These are phyloP conservation scores for Chlamydomonas schloesseri DNA, from an alignment of 139 green algal genomes.

Conservation along the genomic window DNA sequence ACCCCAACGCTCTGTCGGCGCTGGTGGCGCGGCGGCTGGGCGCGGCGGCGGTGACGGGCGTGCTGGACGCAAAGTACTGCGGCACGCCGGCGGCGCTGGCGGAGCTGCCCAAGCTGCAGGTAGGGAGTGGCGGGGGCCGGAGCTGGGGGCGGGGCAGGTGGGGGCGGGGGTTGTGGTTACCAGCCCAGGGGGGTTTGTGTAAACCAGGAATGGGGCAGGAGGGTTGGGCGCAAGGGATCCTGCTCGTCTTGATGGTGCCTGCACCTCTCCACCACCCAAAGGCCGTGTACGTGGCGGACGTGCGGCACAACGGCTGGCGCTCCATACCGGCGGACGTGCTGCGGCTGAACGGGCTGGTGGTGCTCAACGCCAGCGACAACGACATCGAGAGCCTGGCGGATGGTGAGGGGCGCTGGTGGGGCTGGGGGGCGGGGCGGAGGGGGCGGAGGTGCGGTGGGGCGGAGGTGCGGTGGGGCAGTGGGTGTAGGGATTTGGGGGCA, in stretches of 20 bases:
- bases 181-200: too few relatives aligned
- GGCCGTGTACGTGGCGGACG: constrained; percentile 59
- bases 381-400: constrained; percentile 47
- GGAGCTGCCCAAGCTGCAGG: constrained; percentile 31
- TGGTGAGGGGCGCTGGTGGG: constrained; percentile 6
- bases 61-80: constrained; percentile 20
- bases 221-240: too few relatives aligned
- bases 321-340: constrained; percentile 32
- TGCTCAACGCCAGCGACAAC: constrained; percentile 62
- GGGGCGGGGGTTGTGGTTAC: too few relatives aligned
- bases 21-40: constrained; percentile 25
- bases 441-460: too few relatives aligned
- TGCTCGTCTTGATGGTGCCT: too few relatives aligned
- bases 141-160: not conserved
- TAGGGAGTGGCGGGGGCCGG: not conserved
- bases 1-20: constrained; percentile 10
- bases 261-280: not conserved
- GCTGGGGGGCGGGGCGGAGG: not conserved
- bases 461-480: not conserved
- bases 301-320: constrained; percentile 53
- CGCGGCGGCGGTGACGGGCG: constrained; percentile 27
- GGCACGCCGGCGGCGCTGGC: constrained; percentile 11
- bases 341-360: constrained; percentile 47
- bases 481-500: too few relatives aligned
- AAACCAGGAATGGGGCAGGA: too few relatives aligned